A percentile compares a stretch with the other conserved stretches of the same genome.
Evolutionary conservation across 1,139 yeast genomes (phyloP).

Genomic region (Saccharomyces pastorianus): DNA sequence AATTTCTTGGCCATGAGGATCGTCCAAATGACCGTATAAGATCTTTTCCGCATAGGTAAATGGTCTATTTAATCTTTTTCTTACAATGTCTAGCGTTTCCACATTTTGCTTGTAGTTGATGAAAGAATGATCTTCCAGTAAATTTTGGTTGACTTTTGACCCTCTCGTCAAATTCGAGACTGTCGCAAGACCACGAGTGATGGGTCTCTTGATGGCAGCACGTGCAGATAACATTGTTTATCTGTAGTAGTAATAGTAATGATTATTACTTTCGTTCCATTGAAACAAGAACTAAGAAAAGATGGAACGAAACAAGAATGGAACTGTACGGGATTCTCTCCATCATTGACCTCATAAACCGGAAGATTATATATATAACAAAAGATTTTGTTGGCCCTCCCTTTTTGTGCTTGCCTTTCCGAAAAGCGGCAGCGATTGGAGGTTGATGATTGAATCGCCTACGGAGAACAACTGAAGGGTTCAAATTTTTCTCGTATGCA

Average conservation of each 20-base stretch:
- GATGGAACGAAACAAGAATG: neutral
- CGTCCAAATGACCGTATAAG: constrained; percentile 91
- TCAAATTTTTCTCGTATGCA: neutral
- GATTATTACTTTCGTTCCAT: neutral
- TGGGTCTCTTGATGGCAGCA: constrained; percentile 25
- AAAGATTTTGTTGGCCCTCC: neutral
- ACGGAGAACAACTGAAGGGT: constrained; percentile 1
- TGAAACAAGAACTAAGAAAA: neutral
- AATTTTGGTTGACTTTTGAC: constrained; percentile 86
- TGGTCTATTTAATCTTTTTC: constrained; percentile 82
- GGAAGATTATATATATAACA: neutral
- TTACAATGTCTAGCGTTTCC: constrained; percentile 82
- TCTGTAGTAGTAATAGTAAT: neutral
- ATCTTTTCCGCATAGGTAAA: constrained; percentile 96
- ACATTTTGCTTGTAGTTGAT: constrained; percentile 68
- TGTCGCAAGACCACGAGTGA: constrained; percentile 65
- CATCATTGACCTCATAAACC: neutral
- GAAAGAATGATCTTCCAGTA: constrained; percentile 80
- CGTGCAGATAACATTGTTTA: constrained; percentile 36
- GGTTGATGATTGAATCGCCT: neutral
- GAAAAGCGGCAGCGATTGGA: constrained; percentile 1
- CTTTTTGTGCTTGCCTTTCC: constrained; percentile 1
- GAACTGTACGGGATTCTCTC: neutral
- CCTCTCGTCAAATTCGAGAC: constrained; percentile 64
- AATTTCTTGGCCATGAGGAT: constrained; percentile 91